A percentile compares a stretch with the other conserved stretches of the same genome.
Conservation (phyloP, 176 grass and related monocot genomes). For the Avena sativa region DNA sequence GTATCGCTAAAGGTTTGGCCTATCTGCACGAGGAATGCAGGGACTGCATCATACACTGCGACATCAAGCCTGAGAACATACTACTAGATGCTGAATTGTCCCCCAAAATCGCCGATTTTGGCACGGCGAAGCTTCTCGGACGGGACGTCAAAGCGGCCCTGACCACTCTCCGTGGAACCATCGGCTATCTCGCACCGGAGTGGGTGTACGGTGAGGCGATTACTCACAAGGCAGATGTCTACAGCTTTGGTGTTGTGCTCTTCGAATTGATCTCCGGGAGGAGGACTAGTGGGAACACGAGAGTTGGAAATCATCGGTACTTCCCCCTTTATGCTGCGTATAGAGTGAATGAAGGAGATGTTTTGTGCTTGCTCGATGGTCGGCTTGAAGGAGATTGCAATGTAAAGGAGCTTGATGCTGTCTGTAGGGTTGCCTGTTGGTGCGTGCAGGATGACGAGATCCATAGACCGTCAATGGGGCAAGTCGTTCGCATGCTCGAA, state of each 20-base stretch:
- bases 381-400: neutral
- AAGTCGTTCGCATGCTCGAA: slow-evolving; percentile 32
- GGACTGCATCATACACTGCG: slow-evolving; percentile 61
- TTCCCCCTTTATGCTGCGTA: slow-evolving; percentile 23
- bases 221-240: slow-evolving; percentile 48
- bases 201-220: slow-evolving; percentile 43
- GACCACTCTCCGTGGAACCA: slow-evolving; percentile 47
- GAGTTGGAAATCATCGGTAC: neutral
- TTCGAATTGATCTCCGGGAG: slow-evolving; percentile 53
- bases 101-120: slow-evolving; percentile 57
- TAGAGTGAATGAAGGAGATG: slow-evolving; percentile 46
- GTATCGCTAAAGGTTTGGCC: slow-evolving; percentile 18
- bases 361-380: slow-evolving; percentile 35
- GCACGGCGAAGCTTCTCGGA: slow-evolving; percentile 48
- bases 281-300: neutral
- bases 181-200: slow-evolving; percentile 51
- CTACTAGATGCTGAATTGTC: slow-evolving; percentile 22
- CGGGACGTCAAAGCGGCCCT: slow-evolving; percentile 25
- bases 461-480: slow-evolving; percentile 23
- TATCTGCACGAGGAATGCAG: slow-evolving; percentile 57
- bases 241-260: slow-evolving; percentile 54
- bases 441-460: slow-evolving; percentile 38
- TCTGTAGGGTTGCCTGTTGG: slow-evolving; percentile 41
- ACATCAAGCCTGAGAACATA: slow-evolving; percentile 59
- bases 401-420: neutral